Evolutionary conservation across 2,329 filamentous ascomycete species (phyloP).

Genomic region (Coniella lustricola): DNA sequence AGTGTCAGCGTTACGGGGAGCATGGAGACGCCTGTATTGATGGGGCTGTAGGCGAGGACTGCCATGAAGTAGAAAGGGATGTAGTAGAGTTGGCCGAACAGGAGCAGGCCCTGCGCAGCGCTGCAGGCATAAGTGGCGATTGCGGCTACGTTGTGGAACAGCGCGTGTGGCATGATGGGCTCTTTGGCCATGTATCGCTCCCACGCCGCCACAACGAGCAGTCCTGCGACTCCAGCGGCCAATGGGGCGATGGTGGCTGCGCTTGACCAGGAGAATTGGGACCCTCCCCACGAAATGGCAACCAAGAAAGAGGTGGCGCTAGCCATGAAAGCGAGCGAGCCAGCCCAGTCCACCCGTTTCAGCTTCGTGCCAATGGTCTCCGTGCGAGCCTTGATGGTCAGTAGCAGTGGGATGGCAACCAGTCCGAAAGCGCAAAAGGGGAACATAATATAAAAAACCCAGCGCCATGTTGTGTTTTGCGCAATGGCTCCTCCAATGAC

Average conservation of each 20-base stretch:
- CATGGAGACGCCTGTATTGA: conserved; percentile 28
- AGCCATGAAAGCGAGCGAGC: conserved; percentile 37
- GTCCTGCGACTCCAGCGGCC: conserved; percentile 33
- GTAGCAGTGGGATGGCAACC: conserved; percentile 32
- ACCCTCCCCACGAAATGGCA: conserved; percentile 40
- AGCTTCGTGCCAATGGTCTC: conserved; percentile 29
- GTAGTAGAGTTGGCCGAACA: conserved; percentile 28
- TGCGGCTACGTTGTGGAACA: conserved; percentile 25
- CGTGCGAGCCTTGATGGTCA: conserved; percentile 30
- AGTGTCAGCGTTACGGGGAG: conserved; percentile 27
- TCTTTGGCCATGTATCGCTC: conserved; percentile 26
- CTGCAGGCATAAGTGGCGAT: conserved; percentile 26
- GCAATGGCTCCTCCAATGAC: conserved; percentile 31
- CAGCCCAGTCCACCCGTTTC: conserved; percentile 37
- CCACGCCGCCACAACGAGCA: conserved; percentile 31
- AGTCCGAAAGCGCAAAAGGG: conserved; percentile 35
- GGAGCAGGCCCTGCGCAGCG: conserved; percentile 27
- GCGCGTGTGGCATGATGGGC: conserved; percentile 26
- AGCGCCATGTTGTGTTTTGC: conserved; percentile 35
- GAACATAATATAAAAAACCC: conserved; percentile 42
- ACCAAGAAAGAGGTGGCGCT: conserved; percentile 38
- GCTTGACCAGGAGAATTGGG: conserved; percentile 35
- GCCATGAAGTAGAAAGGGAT: conserved; percentile 33
- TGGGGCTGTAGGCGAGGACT: conserved; percentile 25
- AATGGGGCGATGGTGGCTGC: conserved; percentile 35